Base-by-base conservation (phyloP, 257 asterid genomes). In the Solanum piurae region DNA sequence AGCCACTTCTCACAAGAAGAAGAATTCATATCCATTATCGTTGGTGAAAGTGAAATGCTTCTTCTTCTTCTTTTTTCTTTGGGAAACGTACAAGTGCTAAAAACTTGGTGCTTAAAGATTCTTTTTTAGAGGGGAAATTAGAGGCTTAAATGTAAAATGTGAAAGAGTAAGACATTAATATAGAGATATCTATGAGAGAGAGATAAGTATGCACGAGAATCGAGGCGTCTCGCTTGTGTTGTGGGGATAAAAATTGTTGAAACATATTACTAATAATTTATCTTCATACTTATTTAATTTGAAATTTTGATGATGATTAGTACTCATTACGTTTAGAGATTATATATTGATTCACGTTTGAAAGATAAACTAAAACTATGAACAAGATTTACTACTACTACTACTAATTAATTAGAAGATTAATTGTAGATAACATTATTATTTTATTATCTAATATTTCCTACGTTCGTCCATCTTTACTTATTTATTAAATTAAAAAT, bases 1-100 rank as follows among this genome's bases (percentile, higher is more conserved):
- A 95, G 96, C 98, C 98, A 94, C 92, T 93, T 94, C 34, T 92
- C 93, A 73, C 89, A 88, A 60, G 94, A 88, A 46, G 94, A 88
- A 85, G 96, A 91, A 94, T 93, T 92, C 94, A 92, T 93, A 86
- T 84, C 90, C 90, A 88, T 90, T 86, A 68, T 86, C 90, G 89
- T 92, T 86, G 88, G 89, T 89, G 91, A 85, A 89, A 84, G 92
- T 89, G 94, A 90, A 86, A 33, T 49, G 66, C 75, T 66, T 74
- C 83, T 36, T 12, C 52, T 44, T 44, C 64, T 84, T 58, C 31
- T 87, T 21, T 88, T 92, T 92, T 86, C 92, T 92, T 92, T 85
- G 95, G 96, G 92, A 94, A 94, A 93, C 64, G 64, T 55, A 20
- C 91, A 12, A 84, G 95, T 94, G 92, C 85, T 72, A 76, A 21